Percentiles rank a stretch among this genome's conserved stretches.
Evolutionary conservation across 2,329 filamentous ascomycete genomes (phyloP).

Genomic region (Pseudogymnoascus sp.): DNA sequence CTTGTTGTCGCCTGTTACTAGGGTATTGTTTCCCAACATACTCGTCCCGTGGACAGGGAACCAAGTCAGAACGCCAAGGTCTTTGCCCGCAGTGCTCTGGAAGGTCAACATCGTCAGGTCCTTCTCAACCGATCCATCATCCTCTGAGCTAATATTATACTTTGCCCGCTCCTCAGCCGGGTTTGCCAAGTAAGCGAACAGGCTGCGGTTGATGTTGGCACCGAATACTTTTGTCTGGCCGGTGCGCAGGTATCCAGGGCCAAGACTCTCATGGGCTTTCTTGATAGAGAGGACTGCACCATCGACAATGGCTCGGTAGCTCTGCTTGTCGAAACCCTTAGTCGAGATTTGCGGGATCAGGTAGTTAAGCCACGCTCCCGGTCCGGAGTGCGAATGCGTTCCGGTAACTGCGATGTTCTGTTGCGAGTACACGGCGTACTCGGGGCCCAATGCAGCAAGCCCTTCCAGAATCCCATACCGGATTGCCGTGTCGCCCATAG

Average conservation of each 20-base stretch:
- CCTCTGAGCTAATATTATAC: conserved; percentile 51
- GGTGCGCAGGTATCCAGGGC: conserved; percentile 59
- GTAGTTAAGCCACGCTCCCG: conserved; percentile 92
- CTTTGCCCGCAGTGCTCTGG: conserved; percentile 65
- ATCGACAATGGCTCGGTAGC: conserved; percentile 81
- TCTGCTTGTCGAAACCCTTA: conserved; percentile 77
- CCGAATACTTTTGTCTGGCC: conserved; percentile 63
- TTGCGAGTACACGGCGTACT: conserved; percentile 68
- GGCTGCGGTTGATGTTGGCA: conserved; percentile 82
- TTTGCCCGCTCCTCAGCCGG: conserved; percentile 64
- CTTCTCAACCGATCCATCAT: conserved; percentile 59
- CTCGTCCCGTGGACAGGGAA: conserved; percentile 90
- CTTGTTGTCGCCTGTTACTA: conserved; percentile 93
- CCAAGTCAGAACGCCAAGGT: conserved; percentile 79
- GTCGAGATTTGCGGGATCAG: conserved; percentile 85
- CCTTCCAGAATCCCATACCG: conserved; percentile 79
- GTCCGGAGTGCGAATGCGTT: conserved; percentile 87
- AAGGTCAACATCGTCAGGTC: conserved; percentile 75
- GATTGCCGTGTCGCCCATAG: conserved; percentile 82
- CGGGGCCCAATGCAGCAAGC: conserved; percentile 58
- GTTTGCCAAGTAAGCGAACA: conserved; percentile 82
- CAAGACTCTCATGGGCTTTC: conserved; percentile 66
- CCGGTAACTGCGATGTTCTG: conserved; percentile 84
- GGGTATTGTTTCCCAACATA: conserved; percentile 82
- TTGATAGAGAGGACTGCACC: conserved; percentile 76